A percentile compares a stretch with the other conserved stretches of the same genome.
Evolutionary conservation across 805 yeast genomes (phyloP).

Genomic region (Candida michaelii): DNA sequence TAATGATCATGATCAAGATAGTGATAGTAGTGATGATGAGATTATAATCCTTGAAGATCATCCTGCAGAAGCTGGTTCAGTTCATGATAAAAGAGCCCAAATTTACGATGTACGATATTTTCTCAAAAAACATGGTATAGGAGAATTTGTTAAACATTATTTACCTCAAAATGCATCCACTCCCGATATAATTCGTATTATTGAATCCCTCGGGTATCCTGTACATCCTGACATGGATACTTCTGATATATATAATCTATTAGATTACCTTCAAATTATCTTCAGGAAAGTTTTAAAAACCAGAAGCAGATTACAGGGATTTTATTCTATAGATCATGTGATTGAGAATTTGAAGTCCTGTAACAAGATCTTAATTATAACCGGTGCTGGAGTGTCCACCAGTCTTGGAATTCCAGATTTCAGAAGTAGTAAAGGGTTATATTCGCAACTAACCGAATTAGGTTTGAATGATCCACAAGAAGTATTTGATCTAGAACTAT

Average conservation of each 20-base stretch:
- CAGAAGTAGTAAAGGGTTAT: conserved; percentile 60
- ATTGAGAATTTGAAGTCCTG: conserved; percentile 54
- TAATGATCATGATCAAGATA: background rate
- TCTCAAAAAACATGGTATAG: conserved; percentile 60
- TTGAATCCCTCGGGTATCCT: conserved; percentile 63
- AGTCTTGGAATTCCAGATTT: conserved; percentile 47
- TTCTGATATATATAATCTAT: conserved; percentile 17
- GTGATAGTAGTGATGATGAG: conserved; percentile 12
- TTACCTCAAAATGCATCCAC: conserved; percentile 61
- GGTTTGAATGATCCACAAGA: conserved; percentile 46
- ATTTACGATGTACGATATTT: conserved; percentile 33
- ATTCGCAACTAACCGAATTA: conserved; percentile 48
- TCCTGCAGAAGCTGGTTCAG: background rate
- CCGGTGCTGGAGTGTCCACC: conserved; percentile 49
- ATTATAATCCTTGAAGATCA: background rate
- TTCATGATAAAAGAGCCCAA: conserved; percentile 1
- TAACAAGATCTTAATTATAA: conserved; percentile 37
- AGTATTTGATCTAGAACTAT: conserved; percentile 41
- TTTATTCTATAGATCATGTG: conserved; percentile 60
- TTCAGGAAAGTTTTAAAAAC: conserved; percentile 60
- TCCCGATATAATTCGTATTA: conserved; percentile 55
- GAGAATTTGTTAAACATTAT: conserved; percentile 57
- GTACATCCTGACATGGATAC: conserved; percentile 22
- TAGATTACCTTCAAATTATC: conserved; percentile 55
- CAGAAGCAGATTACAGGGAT: conserved; percentile 53